These are phyloP conservation scores for Mucor irregularis DNA, from an alignment of 371 early-diverging fungal species.

Conservation along the genomic window DNA sequence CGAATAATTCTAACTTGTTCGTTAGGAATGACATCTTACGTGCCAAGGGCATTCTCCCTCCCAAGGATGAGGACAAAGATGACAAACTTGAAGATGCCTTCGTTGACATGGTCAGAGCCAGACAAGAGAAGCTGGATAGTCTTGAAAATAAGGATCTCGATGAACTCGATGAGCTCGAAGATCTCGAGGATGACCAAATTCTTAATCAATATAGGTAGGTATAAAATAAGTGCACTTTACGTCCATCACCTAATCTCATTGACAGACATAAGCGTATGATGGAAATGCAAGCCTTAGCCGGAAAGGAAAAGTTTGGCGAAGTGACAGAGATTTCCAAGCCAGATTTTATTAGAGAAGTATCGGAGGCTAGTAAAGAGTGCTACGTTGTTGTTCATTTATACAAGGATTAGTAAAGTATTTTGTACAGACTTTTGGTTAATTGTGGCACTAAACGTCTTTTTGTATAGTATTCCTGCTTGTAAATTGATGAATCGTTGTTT, in stretches of 20 bases:
- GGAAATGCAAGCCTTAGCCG: constrained; percentile 68
- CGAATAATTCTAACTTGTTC: not conserved
- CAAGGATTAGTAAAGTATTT: constrained; percentile 64
- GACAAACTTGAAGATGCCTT: constrained; percentile 78
- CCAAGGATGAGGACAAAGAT: constrained; percentile 71
- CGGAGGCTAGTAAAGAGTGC: constrained; percentile 82
- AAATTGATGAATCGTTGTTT: constrained; percentile 80
- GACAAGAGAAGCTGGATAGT: constrained; percentile 60
- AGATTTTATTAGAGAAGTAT: constrained; percentile 88
- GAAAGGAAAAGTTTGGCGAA: constrained; percentile 76
- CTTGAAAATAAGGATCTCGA: constrained; percentile 74
- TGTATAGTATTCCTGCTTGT: constrained; percentile 69
- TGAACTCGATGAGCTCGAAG: constrained; percentile 91
- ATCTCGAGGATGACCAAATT: constrained; percentile 82
- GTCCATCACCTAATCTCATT: not conserved
- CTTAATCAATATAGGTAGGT: constrained; percentile 73
- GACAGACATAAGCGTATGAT: constrained; percentile 71
- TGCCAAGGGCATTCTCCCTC: constrained; percentile 86
- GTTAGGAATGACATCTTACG: constrained; percentile 88
- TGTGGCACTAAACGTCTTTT: not conserved
- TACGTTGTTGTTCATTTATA: constrained; percentile 79
- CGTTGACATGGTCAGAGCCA: constrained; percentile 71
- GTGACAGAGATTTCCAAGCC: constrained; percentile 88
- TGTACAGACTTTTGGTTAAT: not conserved
- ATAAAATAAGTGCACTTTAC: not conserved